Conservation (phyloP, 805 yeast species). For the Cyberlindnera petersonii region DNA sequence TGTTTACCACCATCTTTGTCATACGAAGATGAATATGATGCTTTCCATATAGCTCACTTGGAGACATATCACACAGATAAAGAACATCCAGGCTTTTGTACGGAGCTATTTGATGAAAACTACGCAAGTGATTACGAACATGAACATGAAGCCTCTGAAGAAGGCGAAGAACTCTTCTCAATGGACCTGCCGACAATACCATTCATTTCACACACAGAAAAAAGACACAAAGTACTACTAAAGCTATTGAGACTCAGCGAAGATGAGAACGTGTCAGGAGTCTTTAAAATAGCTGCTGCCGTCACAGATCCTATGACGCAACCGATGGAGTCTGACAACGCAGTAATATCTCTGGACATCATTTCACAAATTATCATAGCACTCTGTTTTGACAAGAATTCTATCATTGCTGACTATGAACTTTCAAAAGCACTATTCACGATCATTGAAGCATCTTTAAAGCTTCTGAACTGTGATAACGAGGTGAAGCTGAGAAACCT, state of each 20-base stretch:
- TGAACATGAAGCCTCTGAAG: slow-evolving; percentile 4
- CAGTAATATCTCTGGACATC: slow-evolving; percentile 52
- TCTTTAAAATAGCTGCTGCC: slow-evolving; percentile 31
- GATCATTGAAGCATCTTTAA: slow-evolving; percentile 37
- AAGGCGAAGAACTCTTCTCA: slow-evolving; percentile 29
- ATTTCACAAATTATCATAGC: slow-evolving; percentile 46
- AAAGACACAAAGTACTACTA: slow-evolving; percentile 31
- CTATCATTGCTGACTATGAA: slow-evolving; percentile 33
- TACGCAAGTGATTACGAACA: neutral
- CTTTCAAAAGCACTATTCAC: slow-evolving; percentile 30
- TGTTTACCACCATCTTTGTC: neutral
- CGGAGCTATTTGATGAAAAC: neutral
- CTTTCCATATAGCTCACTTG: slow-evolving; percentile 9
- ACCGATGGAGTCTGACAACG: slow-evolving; percentile 55
- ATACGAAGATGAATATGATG: neutral
- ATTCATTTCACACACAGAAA: slow-evolving; percentile 25
- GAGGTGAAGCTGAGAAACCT: slow-evolving; percentile 38
- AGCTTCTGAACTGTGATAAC: slow-evolving; percentile 38
- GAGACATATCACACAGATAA: slow-evolving; percentile 7
- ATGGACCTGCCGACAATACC: slow-evolving; percentile 28
- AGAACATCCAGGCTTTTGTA: slow-evolving; percentile 16
- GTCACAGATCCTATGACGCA: slow-evolving; percentile 65
- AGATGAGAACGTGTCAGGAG: slow-evolving; percentile 10
- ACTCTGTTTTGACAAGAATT: slow-evolving; percentile 26
- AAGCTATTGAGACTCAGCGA: slow-evolving; percentile 25